phyloP scores from a whole-genome alignment of 441 rosid species.

The Adansonia madagascariensis region DNA sequence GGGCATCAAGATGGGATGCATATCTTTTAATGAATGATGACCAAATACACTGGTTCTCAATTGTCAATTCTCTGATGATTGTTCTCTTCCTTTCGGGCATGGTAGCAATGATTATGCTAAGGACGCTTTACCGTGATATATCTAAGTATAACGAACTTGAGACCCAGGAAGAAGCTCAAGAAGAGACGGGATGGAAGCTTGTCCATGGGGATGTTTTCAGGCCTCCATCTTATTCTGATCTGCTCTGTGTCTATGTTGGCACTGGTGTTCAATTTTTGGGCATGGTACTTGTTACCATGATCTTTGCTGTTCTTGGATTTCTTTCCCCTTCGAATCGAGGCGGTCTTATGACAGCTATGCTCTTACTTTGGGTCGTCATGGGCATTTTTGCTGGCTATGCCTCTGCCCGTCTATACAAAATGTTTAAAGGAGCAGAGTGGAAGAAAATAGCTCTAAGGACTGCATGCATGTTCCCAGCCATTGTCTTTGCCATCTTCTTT shows the following conservation, averaged over 20 bases:
- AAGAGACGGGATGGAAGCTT: conserved; percentile 18
- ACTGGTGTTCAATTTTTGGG: conserved; percentile 69
- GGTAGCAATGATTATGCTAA: conserved; percentile 18
- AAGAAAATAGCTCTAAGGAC: conserved; percentile 61
- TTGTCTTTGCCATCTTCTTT: conserved; percentile 58
- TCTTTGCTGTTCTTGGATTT: conserved; percentile 64
- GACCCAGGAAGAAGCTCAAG: conserved; percentile 20
- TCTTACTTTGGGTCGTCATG: conserved; percentile 36
- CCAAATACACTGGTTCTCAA: conserved; percentile 15
- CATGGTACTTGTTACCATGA: conserved; percentile 64
- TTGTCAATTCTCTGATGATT: conserved; percentile 16
- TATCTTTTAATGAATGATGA: conserved; percentile 84
- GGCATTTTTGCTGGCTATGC: conserved; percentile 69
- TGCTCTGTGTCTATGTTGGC: conserved; percentile 51
- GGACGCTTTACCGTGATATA: conserved; percentile 16
- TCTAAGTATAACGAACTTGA: conserved; percentile 8
- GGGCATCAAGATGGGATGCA: conserved; percentile 99
- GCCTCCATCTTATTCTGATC: conserved; percentile 44
- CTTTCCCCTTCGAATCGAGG: conserved; percentile 72
- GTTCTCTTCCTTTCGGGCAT: conserved; percentile 19
- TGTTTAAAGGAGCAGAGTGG: conserved; percentile 70
- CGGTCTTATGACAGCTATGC: conserved; percentile 40
- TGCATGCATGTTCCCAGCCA: conserved; percentile 63
- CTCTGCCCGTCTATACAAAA: conserved; percentile 58
- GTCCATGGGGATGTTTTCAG: conserved; percentile 19